A percentile compares a stretch with the other conserved stretches of the same genome.
Conservation (phyloP, 805 yeast species). For the Zygosaccharomyces siamensis region DNA sequence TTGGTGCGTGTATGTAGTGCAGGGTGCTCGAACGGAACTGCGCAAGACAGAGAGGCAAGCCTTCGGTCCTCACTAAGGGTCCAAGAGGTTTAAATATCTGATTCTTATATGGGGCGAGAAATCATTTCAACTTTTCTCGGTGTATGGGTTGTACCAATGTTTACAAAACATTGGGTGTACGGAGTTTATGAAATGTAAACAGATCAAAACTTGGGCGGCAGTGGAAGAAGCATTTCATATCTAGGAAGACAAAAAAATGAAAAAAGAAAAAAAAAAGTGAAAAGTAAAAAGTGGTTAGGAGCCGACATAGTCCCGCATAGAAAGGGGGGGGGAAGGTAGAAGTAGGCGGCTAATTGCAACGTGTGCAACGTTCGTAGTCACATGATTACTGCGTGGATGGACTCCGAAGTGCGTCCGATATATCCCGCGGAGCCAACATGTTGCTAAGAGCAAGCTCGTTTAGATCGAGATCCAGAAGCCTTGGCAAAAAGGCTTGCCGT, state of each 20-base stretch:
- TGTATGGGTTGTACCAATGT: constrained; percentile 1
- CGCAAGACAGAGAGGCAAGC: neutral
- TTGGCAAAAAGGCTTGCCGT: constrained; percentile 28
- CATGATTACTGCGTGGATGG: too few relatives aligned
- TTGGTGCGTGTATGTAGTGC: neutral
- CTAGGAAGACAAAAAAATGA: too few relatives aligned
- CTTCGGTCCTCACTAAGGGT: neutral
- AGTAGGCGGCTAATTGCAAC: too few relatives aligned
- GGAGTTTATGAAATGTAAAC: neutral
- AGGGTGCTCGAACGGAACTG: neutral
- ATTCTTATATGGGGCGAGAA: neutral
- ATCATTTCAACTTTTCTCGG: neutral
- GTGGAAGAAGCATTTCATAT: too few relatives aligned
- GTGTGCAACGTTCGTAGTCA: too few relatives aligned
- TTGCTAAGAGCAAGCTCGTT: too few relatives aligned
- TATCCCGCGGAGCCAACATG: too few relatives aligned
- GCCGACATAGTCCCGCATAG: too few relatives aligned
- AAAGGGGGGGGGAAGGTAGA: too few relatives aligned
- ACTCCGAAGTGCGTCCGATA: too few relatives aligned
- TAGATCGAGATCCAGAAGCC: neutral
- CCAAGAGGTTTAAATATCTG: neutral
- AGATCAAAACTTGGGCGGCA: neutral
- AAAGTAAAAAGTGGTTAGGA: too few relatives aligned
- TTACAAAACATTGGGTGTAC: neutral
- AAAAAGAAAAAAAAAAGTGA: too few relatives aligned